Base-by-base conservation (phyloP, 345 rosid species). In the Salix purpurea region DNA sequence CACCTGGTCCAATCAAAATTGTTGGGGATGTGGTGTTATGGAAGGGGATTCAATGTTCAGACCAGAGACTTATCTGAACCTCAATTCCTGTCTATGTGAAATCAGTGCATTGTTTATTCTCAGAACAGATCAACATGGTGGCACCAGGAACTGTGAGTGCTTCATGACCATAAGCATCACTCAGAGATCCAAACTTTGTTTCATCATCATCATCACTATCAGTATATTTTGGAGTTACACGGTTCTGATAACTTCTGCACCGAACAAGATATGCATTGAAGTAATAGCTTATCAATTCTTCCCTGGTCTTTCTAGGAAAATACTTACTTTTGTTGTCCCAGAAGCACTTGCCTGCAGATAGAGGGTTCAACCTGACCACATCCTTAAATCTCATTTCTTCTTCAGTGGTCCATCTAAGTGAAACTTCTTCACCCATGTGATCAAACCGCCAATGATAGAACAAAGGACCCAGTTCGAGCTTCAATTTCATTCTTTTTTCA, bases 51-150 rank as follows among this genome's bases (percentile, higher is more conserved):
- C 16, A 30, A 46, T 46, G 37, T 76, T 65, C 71, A 13, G 30
- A 44, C 70, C 52, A 44, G 52, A 19, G 40, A 14, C 34, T 1
- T 58, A 30, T 13, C 34, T 69, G 14, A 32, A 85, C 23, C 65
- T 32, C 69, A 32, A 72, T 65, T 69, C 62, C 30, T 60, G 61
- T 72, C 84, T 80, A 80, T 26, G 80, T 83, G 78, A 79, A 79
- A 70, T 84, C 90, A 62, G 68, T 61, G 78, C 79, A 85, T 82
- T 88, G 88, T 74, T 68, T 79, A 67, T 88, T 91, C 83, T 81
- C 78, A 69, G 77, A 72, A 83, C 95, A 92, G 0, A 80, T 80
- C 88, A 83, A 39, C 40, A 75, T 74, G 54, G 84, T 79, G 32
- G 86, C 68, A 72, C 82, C 87, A 36, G 52, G 79, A 52, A 74